A percentile compares a stretch with the other conserved stretches of the same genome.
These are phyloP conservation scores for Penicillium desertorum DNA, from an alignment of 495 filamentous ascomycete species.

Conservation along the genomic window DNA sequence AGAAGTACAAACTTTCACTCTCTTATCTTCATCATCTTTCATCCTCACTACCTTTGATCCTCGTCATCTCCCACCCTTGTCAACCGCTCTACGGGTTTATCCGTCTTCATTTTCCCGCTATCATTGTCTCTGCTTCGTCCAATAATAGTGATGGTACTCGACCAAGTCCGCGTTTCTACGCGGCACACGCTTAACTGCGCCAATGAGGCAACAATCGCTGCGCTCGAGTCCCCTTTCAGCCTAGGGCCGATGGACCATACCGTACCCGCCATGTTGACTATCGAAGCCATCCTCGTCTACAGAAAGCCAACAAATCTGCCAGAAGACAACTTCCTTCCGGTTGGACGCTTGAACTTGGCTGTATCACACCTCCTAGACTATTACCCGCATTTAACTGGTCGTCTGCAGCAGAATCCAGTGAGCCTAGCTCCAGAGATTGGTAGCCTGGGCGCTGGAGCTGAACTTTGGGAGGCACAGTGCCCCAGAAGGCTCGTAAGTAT, in stretches of 20 bases:
- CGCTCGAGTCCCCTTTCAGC: conserved; percentile 7
- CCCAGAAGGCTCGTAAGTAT: background rate
- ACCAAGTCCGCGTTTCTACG: conserved; percentile 3
- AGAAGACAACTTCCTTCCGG: background rate
- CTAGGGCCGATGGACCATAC: conserved; percentile 7
- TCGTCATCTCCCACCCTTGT: background rate
- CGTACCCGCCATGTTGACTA: background rate
- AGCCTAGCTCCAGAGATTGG: background rate
- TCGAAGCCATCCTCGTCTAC: conserved; percentile 3
- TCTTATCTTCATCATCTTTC: background rate
- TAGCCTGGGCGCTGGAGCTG: background rate
- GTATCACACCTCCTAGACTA: conserved; percentile 2
- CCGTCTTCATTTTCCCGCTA: background rate
- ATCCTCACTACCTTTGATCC: background rate
- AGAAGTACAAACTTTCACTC: background rate
- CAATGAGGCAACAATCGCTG: background rate
- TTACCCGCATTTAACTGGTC: conserved; percentile 14
- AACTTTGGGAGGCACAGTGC: conserved; percentile 5
- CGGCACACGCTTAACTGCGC: conserved; percentile 9
- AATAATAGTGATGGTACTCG: background rate
- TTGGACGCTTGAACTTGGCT: conserved; percentile 1
- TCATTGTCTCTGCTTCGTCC: background rate
- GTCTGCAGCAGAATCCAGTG: conserved; percentile 1
- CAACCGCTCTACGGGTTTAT: background rate
- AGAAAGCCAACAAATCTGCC: background rate